Evolutionary conservation across 1,284 basidiomycete genomes (phyloP).

Genomic region (Pascua guehoae): DNA sequence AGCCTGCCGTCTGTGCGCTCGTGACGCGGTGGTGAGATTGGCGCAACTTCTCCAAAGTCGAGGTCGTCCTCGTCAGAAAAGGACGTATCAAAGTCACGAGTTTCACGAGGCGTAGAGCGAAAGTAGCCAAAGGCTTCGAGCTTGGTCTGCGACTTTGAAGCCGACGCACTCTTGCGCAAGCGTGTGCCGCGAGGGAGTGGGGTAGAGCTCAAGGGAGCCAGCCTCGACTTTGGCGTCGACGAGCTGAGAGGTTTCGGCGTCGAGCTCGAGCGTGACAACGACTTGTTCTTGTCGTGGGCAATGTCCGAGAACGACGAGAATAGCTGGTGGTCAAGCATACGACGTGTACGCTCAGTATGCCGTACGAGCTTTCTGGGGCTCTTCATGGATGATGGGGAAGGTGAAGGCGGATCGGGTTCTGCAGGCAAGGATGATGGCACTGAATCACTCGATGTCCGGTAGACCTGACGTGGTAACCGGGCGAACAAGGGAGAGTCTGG

Average conservation of each 20-base stretch:
- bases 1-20: neutral
- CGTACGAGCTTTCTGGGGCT: too few species aligned
- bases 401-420: too few species aligned
- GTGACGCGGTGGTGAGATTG: neutral
- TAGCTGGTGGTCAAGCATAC: too few species aligned
- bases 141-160: constrained; percentile 22
- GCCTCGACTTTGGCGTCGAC: neutral
- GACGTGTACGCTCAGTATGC: too few species aligned
- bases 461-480: too few species aligned
- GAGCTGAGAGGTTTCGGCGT: neutral
- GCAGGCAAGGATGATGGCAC: too few species aligned
- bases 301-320: too few species aligned
- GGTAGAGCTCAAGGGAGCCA: neutral
- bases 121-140: constrained; percentile 39
- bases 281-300: too few species aligned
- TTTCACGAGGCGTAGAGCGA: neutral
- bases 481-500: too few species aligned
- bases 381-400: too few species aligned
- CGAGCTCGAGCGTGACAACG: too few species aligned
- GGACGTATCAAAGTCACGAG: constrained; percentile 19
- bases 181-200: neutral
- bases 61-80: constrained; percentile 39
- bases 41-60: constrained; percentile 20
- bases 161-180: constrained; percentile 2
- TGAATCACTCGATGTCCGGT: too few species aligned